Percentiles rank a stretch among this genome's conserved stretches.
phyloP scores from a whole-genome alignment of 2,329 filamentous ascomycete species.

The Arthrinium phaeospermum region DNA sequence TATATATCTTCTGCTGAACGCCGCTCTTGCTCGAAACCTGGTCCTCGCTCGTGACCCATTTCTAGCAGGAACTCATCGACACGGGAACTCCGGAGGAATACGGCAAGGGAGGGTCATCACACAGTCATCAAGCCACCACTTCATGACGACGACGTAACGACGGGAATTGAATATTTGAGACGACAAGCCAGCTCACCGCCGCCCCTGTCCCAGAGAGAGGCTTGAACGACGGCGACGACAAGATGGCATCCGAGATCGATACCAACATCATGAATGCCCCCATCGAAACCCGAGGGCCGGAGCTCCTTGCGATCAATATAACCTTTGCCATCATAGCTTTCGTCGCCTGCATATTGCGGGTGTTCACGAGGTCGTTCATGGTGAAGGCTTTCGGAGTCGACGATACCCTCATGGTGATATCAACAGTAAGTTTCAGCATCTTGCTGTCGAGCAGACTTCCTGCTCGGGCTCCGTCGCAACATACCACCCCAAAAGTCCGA shows the following conservation, averaged over 20 bases:
- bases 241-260: too few relatives aligned
- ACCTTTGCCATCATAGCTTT: slow-evolving; percentile 24
- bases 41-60: neutral
- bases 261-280: slow-evolving; percentile 1
- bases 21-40: neutral
- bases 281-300: slow-evolving; percentile 22
- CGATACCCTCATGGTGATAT: slow-evolving; percentile 26
- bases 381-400: slow-evolving; percentile 27
- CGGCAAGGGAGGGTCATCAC: neutral
- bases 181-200: neutral
- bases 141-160: neutral
- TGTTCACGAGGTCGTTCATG: slow-evolving; percentile 24
- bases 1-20: neutral
- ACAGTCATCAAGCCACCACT: neutral
- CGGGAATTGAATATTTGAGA: neutral
- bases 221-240: slow-evolving; percentile 2
- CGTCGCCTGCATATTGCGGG: slow-evolving; percentile 21
- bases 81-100: neutral
- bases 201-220: neutral
- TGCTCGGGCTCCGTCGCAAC: neutral
- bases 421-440: slow-evolving; percentile 23
- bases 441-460: neutral
- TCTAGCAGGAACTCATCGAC: neutral
- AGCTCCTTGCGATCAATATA: slow-evolving; percentile 24
- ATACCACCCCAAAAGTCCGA: neutral